Percentiles rank a stretch among this genome's conserved stretches.
Conservation (phyloP, 2,329 filamentous ascomycete genomes). For the Talaromyces sp. region DNA sequence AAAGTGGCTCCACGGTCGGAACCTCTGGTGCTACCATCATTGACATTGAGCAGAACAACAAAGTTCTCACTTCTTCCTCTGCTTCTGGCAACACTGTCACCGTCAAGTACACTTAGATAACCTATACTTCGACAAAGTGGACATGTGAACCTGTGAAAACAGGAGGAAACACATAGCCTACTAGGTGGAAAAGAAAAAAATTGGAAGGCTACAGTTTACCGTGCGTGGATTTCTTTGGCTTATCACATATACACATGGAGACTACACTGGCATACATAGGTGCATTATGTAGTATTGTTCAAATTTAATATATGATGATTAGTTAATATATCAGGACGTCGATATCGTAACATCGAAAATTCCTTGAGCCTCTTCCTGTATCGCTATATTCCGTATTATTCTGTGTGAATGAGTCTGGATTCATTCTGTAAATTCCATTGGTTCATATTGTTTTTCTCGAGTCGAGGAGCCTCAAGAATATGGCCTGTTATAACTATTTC, state of each 20-base stretch:
- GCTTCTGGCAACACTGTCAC: conserved; percentile 9
- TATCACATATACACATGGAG: not conserved
- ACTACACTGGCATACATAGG: not conserved
- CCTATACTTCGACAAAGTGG: not conserved
- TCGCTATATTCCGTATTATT: too few relatives aligned
- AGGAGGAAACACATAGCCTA: not conserved
- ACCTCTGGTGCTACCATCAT: conserved; percentile 25
- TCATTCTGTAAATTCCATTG: too few relatives aligned
- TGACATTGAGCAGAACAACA: conserved; percentile 42
- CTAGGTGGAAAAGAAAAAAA: not conserved
- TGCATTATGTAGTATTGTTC: not conserved
- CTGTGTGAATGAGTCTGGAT: too few relatives aligned
- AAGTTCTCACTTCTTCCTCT: conserved; percentile 8
- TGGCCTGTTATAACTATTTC: not conserved
- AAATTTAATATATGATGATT: not conserved
- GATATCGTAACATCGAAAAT: too few relatives aligned
- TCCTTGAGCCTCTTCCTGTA: too few relatives aligned
- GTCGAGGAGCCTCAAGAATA: not conserved
- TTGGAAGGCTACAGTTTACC: not conserved
- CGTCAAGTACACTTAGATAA: conserved; percentile 4
- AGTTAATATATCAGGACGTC: not conserved
- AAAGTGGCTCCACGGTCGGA: conserved; percentile 12
- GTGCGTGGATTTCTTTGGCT: not conserved
- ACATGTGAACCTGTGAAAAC: not conserved
- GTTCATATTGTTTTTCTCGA: not conserved